phyloP scores from a whole-genome alignment of 2,329 filamentous ascomycete species.

The Colletotrichum camelliae region DNA sequence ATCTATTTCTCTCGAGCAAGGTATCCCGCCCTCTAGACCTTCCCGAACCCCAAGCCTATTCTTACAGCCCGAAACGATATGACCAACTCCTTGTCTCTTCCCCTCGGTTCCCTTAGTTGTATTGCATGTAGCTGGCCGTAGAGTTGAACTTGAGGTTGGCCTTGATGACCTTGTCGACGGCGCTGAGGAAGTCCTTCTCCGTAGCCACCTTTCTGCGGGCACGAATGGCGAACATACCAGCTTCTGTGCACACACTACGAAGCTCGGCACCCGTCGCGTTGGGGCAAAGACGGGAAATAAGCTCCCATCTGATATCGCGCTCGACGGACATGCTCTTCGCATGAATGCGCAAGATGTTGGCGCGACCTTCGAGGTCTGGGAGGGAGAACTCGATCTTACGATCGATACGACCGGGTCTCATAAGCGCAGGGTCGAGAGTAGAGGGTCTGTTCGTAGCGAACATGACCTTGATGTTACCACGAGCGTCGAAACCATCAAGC shows the following conservation, averaged over 20 bases:
- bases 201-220: conserved; percentile 95
- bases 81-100: conserved; percentile 10
- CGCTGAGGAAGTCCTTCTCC: conserved; percentile 97
- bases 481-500: conserved; percentile 92
- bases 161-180: conserved; percentile 99
- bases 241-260: conserved; percentile 95
- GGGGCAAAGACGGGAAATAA: conserved; percentile 95
- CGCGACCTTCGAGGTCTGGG: conserved; percentile 94
- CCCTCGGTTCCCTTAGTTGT: conserved; percentile 74
- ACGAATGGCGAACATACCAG: conserved; percentile 97
- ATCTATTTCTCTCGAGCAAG: conserved; percentile 22
- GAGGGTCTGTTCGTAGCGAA: conserved; percentile 97
- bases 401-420: conserved; percentile 97
- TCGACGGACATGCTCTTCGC: conserved; percentile 99
- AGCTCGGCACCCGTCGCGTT: conserved; percentile 97
- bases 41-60: conserved; percentile 24
- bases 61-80: conserved; percentile 25
- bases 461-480: conserved; percentile 99
- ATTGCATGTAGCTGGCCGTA: conserved; percentile 97
- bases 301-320: conserved; percentile 97
- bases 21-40: conserved; percentile 20
- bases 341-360: conserved; percentile 97
- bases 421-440: conserved; percentile 93
- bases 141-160: conserved; percentile 99
- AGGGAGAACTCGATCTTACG: conserved; percentile 99